Evolutionary conservation across 1,284 basidiomycete genomes (phyloP).

Genomic region (Microbotryum lychnidis-dioicae): DNA sequence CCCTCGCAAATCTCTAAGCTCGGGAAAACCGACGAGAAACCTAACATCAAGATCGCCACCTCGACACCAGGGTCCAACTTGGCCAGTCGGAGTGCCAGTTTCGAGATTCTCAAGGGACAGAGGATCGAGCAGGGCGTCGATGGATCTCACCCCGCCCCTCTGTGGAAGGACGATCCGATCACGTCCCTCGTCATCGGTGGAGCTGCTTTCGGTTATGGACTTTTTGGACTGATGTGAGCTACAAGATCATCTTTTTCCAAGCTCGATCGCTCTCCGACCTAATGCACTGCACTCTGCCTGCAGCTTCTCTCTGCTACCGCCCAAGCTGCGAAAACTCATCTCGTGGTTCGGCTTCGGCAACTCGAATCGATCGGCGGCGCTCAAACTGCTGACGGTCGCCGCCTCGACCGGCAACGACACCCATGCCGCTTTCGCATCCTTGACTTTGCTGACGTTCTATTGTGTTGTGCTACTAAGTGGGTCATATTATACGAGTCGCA

Average conservation of each 20-base stretch:
- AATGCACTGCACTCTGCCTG: too few relatives aligned
- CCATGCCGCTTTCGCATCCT: conserved; percentile 29
- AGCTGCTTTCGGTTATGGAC: conserved; percentile 26
- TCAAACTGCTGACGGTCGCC: conserved; percentile 31
- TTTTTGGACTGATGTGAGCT: conserved; percentile 21
- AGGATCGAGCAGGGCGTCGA: neutral
- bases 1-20: neutral
- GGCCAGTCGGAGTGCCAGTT: neutral
- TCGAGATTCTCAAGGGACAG: conserved; percentile 3
- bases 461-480: conserved; percentile 29
- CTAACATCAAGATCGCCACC: too few relatives aligned
- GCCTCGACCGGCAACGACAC: conserved; percentile 25
- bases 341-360: conserved; percentile 21
- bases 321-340: conserved; percentile 24
- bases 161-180: conserved; percentile 29
- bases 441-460: conserved; percentile 32
- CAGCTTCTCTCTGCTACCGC: neutral
- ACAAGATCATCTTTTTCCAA: too few relatives aligned
- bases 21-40: too few relatives aligned
- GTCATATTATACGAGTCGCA: neutral
- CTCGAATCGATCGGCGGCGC: conserved; percentile 13
- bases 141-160: conserved; percentile 14
- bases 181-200: conserved; percentile 26
- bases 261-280: too few relatives aligned
- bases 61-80: too few relatives aligned